Evolutionary conservation across 2,329 filamentous ascomycete genomes (phyloP).

Genomic region (Apiospora rasikravindrae): DNA sequence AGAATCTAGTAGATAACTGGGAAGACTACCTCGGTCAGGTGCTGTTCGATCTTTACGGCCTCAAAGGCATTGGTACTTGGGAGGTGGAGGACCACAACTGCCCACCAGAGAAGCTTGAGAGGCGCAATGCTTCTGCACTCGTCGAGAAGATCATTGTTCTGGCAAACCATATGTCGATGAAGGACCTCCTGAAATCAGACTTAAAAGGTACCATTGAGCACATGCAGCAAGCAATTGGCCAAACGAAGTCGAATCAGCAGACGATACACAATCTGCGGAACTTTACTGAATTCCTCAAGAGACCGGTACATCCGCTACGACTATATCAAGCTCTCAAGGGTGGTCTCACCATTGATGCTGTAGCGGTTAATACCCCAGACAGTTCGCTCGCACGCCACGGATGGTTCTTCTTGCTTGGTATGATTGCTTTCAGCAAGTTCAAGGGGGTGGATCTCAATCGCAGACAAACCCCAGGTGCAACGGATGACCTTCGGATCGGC

Average conservation of each 20-base stretch:
- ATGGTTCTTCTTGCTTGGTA: constrained; percentile 91
- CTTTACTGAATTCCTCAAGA: constrained; percentile 80
- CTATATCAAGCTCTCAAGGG: constrained; percentile 84
- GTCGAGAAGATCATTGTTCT: constrained; percentile 84
- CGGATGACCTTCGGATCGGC: constrained; percentile 82
- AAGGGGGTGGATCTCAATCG: constrained; percentile 72
- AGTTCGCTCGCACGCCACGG: constrained; percentile 77
- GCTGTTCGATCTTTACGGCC: constrained; percentile 80
- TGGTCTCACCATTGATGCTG: constrained; percentile 73
- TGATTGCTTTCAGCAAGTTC: constrained; percentile 88
- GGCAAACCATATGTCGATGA: constrained; percentile 83
- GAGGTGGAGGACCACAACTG: constrained; percentile 82
- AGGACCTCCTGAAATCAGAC: constrained; percentile 89
- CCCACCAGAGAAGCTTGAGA: constrained; percentile 76
- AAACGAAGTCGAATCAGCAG: constrained; percentile 76
- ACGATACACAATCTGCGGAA: constrained; percentile 88
- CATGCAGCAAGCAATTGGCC: constrained; percentile 85
- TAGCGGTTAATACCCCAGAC: constrained; percentile 71
- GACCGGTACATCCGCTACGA: constrained; percentile 79
- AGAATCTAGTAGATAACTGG: constrained; percentile 79
- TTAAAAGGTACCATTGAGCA: constrained; percentile 90
- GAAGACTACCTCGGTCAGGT: constrained; percentile 88
- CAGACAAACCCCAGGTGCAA: constrained; percentile 77
- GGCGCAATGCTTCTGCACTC: constrained; percentile 77
- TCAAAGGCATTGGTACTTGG: constrained; percentile 72